Evolutionary conservation across 2,329 filamentous ascomycete species (phyloP), one percentile per base, ranked within the genome.

Genomic region (Neobulgaria alba): DNA sequence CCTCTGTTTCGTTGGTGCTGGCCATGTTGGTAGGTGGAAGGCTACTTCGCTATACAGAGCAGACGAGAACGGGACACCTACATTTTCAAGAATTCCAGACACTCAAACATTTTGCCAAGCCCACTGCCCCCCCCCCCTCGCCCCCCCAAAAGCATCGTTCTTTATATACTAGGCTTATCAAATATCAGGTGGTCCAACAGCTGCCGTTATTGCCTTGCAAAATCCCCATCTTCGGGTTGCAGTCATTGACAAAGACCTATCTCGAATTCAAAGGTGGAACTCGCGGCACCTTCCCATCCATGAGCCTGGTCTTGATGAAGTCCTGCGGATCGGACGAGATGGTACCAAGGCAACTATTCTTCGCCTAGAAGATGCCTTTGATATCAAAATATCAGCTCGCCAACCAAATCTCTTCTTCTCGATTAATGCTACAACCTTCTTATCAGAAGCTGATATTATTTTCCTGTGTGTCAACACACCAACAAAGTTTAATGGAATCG

Each of bases 381-480:
- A 26, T 7, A 60, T 62, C 1, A 44, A 53, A 2, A 55, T 72
- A 7, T 49, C 65, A 5, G 62, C 65, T 10, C 72, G 78, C 30
- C 55, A 63, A 38, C 71, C 76, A 10, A 90, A 89, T 60, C 67
- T 90, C 14, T 72, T 79, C 66, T 90, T 90, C 64, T 81, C 82
- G 3, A 82, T 76, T 15, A 71, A 86, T 39, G 69, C 85, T 8
- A 69, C 70, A 15, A 66, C 63, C 47, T 69, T 67, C 45, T 82
- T 89, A 45, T 60, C 67, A 17, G 74, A 78, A 47, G 83, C 85
- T 10, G 82, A 89, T 56, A 63, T 89, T 33, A 73, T 90, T 42
- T 74, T 90, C 44, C 73, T 89, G 41, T 76, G 81, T 10, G 85
- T 90, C 52, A 86, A 88, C 60, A 89, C 85, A 0, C 84, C 84